These are phyloP conservation scores for Coemansia pectinata DNA, from an alignment of 192 early-diverging fungal genomes.

Conservation along the genomic window DNA sequence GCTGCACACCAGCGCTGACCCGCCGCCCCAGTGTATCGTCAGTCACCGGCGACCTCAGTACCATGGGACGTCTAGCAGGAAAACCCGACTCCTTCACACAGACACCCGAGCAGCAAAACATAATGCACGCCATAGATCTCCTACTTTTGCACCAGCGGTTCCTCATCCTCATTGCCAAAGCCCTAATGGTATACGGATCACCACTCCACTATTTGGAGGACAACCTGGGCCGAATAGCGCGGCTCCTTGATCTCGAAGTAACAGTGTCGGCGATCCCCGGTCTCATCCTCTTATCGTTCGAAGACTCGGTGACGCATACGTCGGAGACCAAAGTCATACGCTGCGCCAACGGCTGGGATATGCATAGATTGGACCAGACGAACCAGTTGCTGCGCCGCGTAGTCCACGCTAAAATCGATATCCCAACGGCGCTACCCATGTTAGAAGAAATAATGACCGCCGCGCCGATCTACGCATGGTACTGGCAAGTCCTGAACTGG, in stretches of 20 bases:
- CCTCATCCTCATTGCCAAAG: slow-evolving; percentile 62
- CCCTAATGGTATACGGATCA: slow-evolving; percentile 67
- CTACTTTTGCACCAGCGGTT: slow-evolving; percentile 68
- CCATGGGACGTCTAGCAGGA: background rate
- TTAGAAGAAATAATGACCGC: slow-evolving; percentile 60
- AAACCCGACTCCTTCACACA: background rate
- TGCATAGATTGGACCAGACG: slow-evolving; percentile 64
- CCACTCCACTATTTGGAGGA: slow-evolving; percentile 68
- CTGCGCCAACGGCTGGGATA: slow-evolving; percentile 61
- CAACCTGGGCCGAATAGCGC: slow-evolving; percentile 59
- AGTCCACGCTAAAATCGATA: slow-evolving; percentile 55
- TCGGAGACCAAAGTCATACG: slow-evolving; percentile 74
- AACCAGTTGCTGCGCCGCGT: slow-evolving; percentile 66
- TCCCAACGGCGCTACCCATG: slow-evolving; percentile 59
- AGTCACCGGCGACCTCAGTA: slow-evolving; percentile 37
- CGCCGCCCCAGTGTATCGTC: slow-evolving; percentile 36
- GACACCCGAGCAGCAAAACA: slow-evolving; percentile 27
- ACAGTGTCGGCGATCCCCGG: slow-evolving; percentile 69
- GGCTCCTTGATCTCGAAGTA: slow-evolving; percentile 60
- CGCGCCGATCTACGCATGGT: slow-evolving; percentile 58
- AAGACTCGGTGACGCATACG: slow-evolving; percentile 70
- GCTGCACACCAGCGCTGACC: slow-evolving; percentile 31
- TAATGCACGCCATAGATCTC: slow-evolving; percentile 58
- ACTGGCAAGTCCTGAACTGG: slow-evolving; percentile 61
- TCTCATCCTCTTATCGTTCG: slow-evolving; percentile 66